Percentiles rank a stretch among this genome's conserved stretches.
These are phyloP conservation scores for Powellomyces hirtus DNA, from an alignment of 192 early-diverging fungal species.

Conservation along the genomic window DNA sequence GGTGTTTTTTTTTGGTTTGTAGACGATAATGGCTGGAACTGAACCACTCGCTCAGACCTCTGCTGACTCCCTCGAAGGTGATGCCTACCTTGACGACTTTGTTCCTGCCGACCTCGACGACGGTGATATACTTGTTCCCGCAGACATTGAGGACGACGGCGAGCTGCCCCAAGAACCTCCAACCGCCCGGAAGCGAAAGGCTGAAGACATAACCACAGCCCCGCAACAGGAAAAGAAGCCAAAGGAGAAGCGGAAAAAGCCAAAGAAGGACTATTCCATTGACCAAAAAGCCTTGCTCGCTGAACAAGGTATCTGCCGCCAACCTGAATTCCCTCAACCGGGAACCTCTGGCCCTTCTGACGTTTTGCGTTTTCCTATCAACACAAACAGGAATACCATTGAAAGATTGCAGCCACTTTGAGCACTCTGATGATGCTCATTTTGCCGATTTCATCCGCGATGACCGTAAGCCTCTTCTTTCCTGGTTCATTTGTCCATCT, in stretches of 20 bases:
- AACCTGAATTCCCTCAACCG: too few species aligned
- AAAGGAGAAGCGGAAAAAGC: constrained; percentile 30
- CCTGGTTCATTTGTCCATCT: neutral
- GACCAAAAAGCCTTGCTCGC: constrained; percentile 10
- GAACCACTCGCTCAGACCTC: too few species aligned
- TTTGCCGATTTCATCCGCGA: constrained; percentile 15
- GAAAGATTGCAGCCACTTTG: neutral
- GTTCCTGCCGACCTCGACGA: constrained; percentile 4
- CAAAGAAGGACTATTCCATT: constrained; percentile 1
- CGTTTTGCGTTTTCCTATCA: too few species aligned
- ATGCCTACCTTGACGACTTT: constrained; percentile 16
- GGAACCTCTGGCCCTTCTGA: too few species aligned
- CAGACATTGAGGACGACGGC: constrained; percentile 13
- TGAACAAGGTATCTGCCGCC: neutral
- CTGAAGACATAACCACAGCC: neutral
- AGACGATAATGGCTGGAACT: too few species aligned
- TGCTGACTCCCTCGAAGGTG: constrained; percentile 19
- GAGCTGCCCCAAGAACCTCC: neutral
- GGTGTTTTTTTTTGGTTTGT: too few species aligned
- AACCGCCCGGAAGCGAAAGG: constrained; percentile 1
- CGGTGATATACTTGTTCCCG: neutral
- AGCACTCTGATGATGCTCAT: neutral
- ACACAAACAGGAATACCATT: too few species aligned
- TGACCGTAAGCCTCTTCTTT: constrained; percentile 10
- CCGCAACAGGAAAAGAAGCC: neutral